Percentiles rank a stretch among this genome's conserved stretches.
Evolutionary conservation across 1,284 basidiomycete species (phyloP).

Genomic region (Tilletiaria anomala): DNA sequence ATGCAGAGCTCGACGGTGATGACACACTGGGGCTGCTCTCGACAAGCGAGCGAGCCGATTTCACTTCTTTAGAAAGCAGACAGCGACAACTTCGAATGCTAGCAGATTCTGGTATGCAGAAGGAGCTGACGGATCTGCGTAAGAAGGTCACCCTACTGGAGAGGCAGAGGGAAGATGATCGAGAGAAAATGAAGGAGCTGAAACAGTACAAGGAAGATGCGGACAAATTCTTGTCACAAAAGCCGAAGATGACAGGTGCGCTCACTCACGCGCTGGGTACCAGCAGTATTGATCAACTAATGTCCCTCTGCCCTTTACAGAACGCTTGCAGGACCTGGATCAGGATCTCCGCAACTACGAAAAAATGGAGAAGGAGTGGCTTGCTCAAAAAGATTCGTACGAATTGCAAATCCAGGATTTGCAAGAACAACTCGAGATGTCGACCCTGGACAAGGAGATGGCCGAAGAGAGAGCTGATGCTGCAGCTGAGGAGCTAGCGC

Average conservation of each 20-base stretch:
- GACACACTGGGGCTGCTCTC: neutral
- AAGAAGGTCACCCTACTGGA: conserved; percentile 74
- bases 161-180: conserved; percentile 69
- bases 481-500: conserved; percentile 61
- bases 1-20: conserved; percentile 1
- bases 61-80: neutral
- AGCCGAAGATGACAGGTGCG: conserved; percentile 62
- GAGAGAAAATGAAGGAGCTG: conserved; percentile 65
- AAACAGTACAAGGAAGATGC: conserved; percentile 68
- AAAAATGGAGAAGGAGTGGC: conserved; percentile 27
- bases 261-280: neutral
- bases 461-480: conserved; percentile 83
- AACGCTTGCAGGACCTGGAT: conserved; percentile 17
- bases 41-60: neutral
- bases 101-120: conserved; percentile 4
- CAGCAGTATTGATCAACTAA: neutral
- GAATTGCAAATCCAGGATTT: conserved; percentile 55
- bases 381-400: conserved; percentile 23
- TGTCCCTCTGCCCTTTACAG: neutral
- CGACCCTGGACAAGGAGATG: conserved; percentile 87
- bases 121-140: conserved; percentile 51
- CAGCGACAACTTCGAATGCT: conserved; percentile 1
- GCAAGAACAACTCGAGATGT: conserved; percentile 83
- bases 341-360: conserved; percentile 20
- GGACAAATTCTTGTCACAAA: conserved; percentile 60